Evolutionary conservation across 768 basidiomycete genomes (phyloP), one percentile per base, ranked within the genome.

Genomic region (Dioszegia crocea): DNA sequence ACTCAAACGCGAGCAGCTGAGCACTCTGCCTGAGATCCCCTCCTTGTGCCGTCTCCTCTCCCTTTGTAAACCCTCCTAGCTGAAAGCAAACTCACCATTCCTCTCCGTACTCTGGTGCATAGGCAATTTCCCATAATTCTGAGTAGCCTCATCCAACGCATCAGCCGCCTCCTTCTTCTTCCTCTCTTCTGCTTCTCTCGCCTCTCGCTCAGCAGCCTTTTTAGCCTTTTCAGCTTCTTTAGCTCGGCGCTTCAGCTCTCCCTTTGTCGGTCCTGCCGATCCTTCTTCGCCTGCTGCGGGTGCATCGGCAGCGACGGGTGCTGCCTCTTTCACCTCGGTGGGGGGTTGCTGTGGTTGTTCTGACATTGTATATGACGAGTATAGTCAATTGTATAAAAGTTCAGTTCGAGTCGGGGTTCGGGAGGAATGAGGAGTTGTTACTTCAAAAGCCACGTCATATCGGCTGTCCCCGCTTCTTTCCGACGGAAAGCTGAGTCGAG

Each of bases 101-200:
- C 91, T 86, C 31, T 85, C 83, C 75, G 90, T 87, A 24, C 93
- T 97, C 78, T 96, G 90, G 79, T 97, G 88, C 44, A 98, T 79
- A 36, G 93, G 90, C 16, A 92, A 82, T 60, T 83, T 81, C 49
- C 96, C 96, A 76, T 98, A 99, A 78, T 84, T 88, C 45, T 85
- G 83, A 31, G 78, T 78, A 2, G 91, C 85, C 73, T 80, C 61
- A 57, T 78, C 77, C 57, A 60, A 38, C 39, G 61, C 48, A 23
- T 61, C 63, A 26, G 52, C 60, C 21, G 62, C 67, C 30, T 63
- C 69, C 29, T 63, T 81, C 66, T 86, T 84, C 52, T 83, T 83
- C 33, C 84, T 87, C 39, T 85, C 82, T 64, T 89, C 89, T 45
- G 85, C 81, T 64, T 88, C 85, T 67, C 85, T 87, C 9, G 87